phyloP scores from a whole-genome alignment of 2,329 filamentous ascomycete genomes.

The Colletotrichum abscissum region DNA sequence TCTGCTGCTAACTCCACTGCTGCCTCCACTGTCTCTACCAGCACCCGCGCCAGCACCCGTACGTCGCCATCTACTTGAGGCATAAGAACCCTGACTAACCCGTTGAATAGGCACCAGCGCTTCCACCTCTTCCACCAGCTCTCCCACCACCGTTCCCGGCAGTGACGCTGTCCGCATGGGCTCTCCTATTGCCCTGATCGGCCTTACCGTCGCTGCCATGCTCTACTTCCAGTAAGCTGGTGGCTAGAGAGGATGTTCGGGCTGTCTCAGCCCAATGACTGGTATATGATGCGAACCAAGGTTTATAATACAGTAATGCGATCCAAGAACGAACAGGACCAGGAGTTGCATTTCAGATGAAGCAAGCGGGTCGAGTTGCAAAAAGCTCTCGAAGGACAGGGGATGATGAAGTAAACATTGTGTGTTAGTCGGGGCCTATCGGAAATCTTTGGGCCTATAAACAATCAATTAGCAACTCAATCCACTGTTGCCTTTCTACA shows the following conservation, averaged over 20 bases:
- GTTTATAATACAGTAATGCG: constrained; percentile 35
- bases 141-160: constrained; percentile 43
- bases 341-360: constrained; percentile 27
- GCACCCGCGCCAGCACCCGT: constrained; percentile 35
- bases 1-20: constrained; percentile 34
- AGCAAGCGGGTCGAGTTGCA: constrained; percentile 20
- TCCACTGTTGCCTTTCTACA: constrained; percentile 3
- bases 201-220: constrained; percentile 52
- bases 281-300: constrained; percentile 33
- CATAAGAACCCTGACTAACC: constrained; percentile 24
- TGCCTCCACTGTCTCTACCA: constrained; percentile 32
- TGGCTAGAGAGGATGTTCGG: neutral
- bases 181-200: constrained; percentile 53
- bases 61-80: neutral
- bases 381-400: constrained; percentile 1
- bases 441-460: constrained; percentile 17
- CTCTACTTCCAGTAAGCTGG: constrained; percentile 54
- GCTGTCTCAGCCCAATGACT: neutral
- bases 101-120: constrained; percentile 36
- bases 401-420: neutral
- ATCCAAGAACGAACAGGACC: constrained; percentile 29
- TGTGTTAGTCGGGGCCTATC: constrained; percentile 14
- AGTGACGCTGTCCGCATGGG: constrained; percentile 42
- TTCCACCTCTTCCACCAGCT: constrained; percentile 47
- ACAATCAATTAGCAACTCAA: constrained; percentile 18